phyloP scores from a whole-genome alignment of 2,329 filamentous ascomycete genomes.

The Aurifilum marmelostoma region DNA sequence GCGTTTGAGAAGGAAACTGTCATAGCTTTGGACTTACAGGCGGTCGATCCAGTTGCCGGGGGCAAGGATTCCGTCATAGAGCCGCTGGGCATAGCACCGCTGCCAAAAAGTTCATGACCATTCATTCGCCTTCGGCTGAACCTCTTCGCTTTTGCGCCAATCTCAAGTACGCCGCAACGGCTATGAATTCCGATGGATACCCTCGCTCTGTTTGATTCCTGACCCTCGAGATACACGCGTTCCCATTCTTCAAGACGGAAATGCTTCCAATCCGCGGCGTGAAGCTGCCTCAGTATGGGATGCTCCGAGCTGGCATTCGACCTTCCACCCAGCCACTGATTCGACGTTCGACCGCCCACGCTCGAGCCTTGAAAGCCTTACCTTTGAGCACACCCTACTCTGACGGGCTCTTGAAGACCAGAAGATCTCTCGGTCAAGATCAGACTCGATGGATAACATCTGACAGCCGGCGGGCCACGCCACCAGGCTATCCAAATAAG shows the following conservation, averaged over 20 bases:
- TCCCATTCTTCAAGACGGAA: neutral
- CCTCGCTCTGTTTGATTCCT: neutral
- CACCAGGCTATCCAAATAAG: constrained; percentile 12
- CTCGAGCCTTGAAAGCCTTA: neutral
- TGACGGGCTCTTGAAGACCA: neutral
- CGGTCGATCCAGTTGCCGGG: neutral
- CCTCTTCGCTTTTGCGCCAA: neutral
- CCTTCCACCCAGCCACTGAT: constrained; percentile 1
- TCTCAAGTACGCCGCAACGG: neutral
- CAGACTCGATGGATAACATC: constrained; percentile 21
- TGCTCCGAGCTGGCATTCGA: constrained; percentile 20
- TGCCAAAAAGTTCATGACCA: constrained; percentile 16
- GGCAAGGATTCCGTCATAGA: constrained; percentile 20
- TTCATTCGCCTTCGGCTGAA: neutral
- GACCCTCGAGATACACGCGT: neutral
- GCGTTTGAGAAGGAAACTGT: neutral
- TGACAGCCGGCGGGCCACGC: neutral
- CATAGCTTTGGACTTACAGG: neutral
- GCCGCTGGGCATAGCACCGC: constrained; percentile 6
- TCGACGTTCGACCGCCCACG: neutral
- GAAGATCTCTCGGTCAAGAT: neutral
- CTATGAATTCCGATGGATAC: neutral
- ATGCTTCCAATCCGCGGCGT: constrained; percentile 24
- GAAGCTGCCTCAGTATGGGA: constrained; percentile 23
- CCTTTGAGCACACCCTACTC: neutral